These are phyloP conservation scores for Eucalyptus virginea DNA, from an alignment of 345 rosid genomes.

Conservation along the genomic window DNA sequence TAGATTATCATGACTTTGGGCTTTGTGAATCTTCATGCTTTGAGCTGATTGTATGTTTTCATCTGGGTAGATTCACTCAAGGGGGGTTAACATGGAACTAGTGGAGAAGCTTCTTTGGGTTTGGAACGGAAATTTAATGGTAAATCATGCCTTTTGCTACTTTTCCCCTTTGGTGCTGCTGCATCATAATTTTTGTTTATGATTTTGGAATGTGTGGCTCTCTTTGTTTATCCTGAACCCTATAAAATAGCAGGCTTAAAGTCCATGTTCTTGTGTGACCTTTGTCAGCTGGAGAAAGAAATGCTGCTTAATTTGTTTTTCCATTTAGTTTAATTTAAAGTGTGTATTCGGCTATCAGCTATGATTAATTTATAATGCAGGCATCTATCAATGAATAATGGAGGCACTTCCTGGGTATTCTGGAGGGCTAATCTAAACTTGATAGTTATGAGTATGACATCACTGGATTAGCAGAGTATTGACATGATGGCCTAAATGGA, in stretches of 20 bases:
- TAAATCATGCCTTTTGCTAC: neutral
- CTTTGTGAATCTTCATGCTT: neutral
- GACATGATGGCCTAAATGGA: neutral
- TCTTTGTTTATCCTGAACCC: neutral
- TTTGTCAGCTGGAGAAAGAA: neutral
- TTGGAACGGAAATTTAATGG: constrained; percentile 59
- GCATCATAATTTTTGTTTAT: neutral
- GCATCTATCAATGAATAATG: neutral
- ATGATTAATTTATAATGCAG: neutral
- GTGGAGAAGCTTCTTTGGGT: constrained; percentile 71
- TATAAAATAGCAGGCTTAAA: neutral
- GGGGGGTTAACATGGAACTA: constrained; percentile 57
- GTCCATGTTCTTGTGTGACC: neutral
- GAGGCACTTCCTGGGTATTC: neutral
- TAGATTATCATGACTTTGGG: neutral
- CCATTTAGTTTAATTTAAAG: neutral
- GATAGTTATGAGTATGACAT: neutral
- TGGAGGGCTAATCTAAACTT: neutral
- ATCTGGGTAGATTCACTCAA: constrained; percentile 58
- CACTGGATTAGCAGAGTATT: neutral
- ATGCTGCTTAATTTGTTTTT: neutral
- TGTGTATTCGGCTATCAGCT: neutral
- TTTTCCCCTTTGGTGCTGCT: neutral
- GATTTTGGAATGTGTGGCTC: neutral
- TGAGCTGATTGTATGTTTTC: neutral